Base-by-base conservation (phyloP, 2,329 filamentous ascomycete species). In the Fusarium humuli region DNA sequence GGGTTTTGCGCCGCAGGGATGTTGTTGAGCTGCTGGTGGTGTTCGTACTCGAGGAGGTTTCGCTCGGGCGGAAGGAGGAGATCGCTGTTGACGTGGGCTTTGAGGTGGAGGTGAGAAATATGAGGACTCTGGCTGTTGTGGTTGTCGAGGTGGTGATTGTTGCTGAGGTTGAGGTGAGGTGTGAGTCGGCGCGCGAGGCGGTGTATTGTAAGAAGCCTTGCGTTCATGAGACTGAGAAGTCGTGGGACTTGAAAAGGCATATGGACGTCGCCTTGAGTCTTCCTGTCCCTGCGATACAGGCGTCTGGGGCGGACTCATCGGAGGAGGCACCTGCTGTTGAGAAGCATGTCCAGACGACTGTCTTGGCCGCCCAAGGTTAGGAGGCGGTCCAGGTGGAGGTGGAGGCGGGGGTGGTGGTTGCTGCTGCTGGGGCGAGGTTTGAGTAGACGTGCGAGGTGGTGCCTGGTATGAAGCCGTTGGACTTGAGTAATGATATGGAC, bases 1-100 rank as follows among this genome's bases (percentile, higher is more conserved):
- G 9, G 72, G 54, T 18, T 61, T 57, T 10, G 65, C 60, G 11
- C 75, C 72, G 0, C 52, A 70, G 11, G 55, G 27, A 27, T 73
- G 69, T 10, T 62, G 12, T 5, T 47, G 34, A 12, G 70, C 67
- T 16, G 65, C 67, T 6, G 47, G 59, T 2, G 74, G 71, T 2
- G 72, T 73, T 3, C 50, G 44, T 13, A 47, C 29, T 10, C 70
- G 73, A 32, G 60, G 60, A 3, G 66, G 49, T 3, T 57, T 71
- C 3, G 18, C 18, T 11, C 30, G 55, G 16, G 14, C 18, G 5
- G 23, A 4, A 27, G 61, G 20, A 20, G 41, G 34, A 29, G 34
- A 25, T 16, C 22, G 41, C 23, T 50, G 49, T 18, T 50, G 49
- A 13, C 22, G 40, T 9, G 57, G 25, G 25, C 25, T 25, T 25